These are phyloP conservation scores for Nymphaea colorata DNA, from an alignment of 164 flowering plant genomes.

Conservation along the genomic window DNA sequence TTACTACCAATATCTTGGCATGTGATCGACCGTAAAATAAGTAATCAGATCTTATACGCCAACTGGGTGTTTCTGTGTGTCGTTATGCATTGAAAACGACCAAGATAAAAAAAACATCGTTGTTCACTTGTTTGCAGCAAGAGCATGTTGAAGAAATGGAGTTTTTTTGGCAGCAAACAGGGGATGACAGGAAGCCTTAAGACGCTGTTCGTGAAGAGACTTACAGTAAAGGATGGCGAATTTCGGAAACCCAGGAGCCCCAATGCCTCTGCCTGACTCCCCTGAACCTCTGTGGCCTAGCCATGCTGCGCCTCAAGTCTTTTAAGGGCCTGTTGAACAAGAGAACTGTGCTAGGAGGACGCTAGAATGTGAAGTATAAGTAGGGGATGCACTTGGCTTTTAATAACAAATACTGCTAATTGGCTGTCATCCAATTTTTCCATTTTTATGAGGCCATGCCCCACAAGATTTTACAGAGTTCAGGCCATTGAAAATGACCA, in stretches of 20 bases:
- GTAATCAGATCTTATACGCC: no score
- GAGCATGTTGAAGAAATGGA: no score
- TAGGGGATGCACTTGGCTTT: neutral
- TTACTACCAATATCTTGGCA: no score
- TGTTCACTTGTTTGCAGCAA: no score
- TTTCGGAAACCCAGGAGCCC: conserved; percentile 21
- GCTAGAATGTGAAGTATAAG: neutral
- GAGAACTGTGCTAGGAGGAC: neutral
- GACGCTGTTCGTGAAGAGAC: neutral
- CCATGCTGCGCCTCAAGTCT: conserved; percentile 24
- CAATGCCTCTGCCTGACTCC: conserved; percentile 75
- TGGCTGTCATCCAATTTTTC: neutral
- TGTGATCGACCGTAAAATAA: no score
- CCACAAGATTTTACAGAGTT: neutral
- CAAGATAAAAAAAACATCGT: neutral
- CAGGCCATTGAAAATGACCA: neutral
- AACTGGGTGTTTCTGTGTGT: no score
- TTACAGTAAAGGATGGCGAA: conserved; percentile 18
- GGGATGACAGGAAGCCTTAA: neutral
- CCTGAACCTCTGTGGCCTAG: conserved; percentile 63
- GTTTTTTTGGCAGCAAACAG: neutral
- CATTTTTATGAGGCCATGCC: neutral
- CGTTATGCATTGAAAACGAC: neutral
- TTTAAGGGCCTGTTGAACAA: neutral
- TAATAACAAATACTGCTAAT: neutral